Conservation (phyloP, 495 filamentous ascomycete genomes). For the Choiromyces venosus region DNA sequence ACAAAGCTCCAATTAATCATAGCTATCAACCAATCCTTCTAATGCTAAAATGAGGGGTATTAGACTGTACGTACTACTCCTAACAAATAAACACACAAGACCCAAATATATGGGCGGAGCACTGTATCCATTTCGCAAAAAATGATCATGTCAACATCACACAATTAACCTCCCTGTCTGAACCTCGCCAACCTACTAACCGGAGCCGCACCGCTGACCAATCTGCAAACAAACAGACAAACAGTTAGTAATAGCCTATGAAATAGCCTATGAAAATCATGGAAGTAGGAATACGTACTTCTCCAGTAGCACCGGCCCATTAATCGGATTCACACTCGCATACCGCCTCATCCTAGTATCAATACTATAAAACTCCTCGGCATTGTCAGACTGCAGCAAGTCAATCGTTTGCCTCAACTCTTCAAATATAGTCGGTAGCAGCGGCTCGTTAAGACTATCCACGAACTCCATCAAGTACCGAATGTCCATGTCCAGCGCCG, state of each 20-base stretch:
- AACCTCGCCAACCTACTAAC: slow-evolving; percentile 33
- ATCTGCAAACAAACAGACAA: slow-evolving; percentile 8
- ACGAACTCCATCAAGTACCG: slow-evolving; percentile 79
- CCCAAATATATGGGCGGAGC: neutral
- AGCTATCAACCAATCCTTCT: neutral
- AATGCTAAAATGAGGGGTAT: neutral
- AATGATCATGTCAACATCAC: neutral
- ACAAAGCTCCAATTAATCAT: neutral
- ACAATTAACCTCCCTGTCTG: slow-evolving; percentile 11
- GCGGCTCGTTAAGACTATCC: slow-evolving; percentile 66
- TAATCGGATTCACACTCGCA: slow-evolving; percentile 79
- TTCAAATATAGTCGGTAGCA: slow-evolving; percentile 78
- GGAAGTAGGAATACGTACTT: slow-evolving; percentile 55
- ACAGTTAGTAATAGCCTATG: neutral
- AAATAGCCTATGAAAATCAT: neutral
- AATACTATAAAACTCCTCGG: slow-evolving; percentile 91
- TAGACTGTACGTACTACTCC: neutral
- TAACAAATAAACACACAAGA: neutral
- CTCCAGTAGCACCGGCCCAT: slow-evolving; percentile 77
- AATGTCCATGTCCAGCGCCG: slow-evolving; percentile 74
- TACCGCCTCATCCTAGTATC: slow-evolving; percentile 84
- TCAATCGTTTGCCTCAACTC: slow-evolving; percentile 86
- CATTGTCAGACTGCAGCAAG: slow-evolving; percentile 79
- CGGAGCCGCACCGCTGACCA: slow-evolving; percentile 23
- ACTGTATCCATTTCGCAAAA: neutral